Base-by-base conservation (phyloP, 441 rosid genomes). In the Brassica balearica region DNA sequence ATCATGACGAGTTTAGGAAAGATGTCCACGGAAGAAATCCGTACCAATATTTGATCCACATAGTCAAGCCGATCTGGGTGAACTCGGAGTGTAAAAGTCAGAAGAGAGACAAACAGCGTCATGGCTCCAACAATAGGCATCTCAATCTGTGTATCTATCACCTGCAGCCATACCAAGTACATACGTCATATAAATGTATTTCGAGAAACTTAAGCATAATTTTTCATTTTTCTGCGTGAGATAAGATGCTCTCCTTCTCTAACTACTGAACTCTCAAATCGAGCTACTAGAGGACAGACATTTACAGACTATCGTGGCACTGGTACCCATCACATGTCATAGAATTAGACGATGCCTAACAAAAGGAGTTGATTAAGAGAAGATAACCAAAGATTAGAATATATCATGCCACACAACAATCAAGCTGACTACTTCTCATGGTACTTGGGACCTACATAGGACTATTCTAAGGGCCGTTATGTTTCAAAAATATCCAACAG, bases 51-150 rank as follows among this genome's bases (percentile, higher is more conserved):
- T 85, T 88, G 89, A 83, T 89, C 91, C 80, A 89, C 93, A 81
- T 89, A 88, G 86, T 87, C 90, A 81, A 89, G 90, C 74, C 89
- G 89, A 83, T 88, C 90, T 66, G 88, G 89, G 83, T 89, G 93
- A 75, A 88, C 91, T 78, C 80, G 87, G 68, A 89, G 93, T 15
- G 91, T 86, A 75, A 89, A 89, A 36, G 90, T 86, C 70, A 89
- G 88, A 82, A 89, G 89, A 68, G 91, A 86, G 81, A 90, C 94
- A 65, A 84, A 83, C 85, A 89, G 83, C 60, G 87, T 79, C 83
- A 88, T 83, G 71, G 86, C 88, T 81, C 90, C 90, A 77, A 85
- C 84, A 87, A 85, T 81, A 58, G 94, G 92, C 90, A 90, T 88
- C 81, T 90, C 90, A 80, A 82, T 69, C 76, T 90, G 94, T 46